Evolutionary conservation across 2,329 filamentous ascomycete genomes (phyloP).

Genomic region (Dendrostoma leiphaemia): DNA sequence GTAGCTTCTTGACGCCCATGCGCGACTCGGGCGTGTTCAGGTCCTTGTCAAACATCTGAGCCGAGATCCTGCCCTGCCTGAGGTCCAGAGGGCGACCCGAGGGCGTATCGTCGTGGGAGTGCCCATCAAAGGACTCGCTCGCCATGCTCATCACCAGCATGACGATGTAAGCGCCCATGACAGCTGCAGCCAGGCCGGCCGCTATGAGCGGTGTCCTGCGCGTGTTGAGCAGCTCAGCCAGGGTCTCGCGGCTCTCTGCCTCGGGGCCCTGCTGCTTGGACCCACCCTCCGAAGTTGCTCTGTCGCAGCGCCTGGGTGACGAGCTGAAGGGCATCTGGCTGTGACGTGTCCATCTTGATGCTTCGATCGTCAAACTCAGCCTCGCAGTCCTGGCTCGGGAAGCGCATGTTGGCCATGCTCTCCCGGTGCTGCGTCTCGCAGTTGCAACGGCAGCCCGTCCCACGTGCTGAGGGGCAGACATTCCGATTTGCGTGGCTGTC

Average conservation of each 20-base stretch:
- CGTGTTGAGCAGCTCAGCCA: conserved; percentile 30
- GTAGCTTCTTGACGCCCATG: conserved; percentile 53
- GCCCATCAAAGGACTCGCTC: conserved; percentile 24
- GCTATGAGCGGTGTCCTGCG: conserved; percentile 45
- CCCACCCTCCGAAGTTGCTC: neutral
- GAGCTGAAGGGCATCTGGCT: neutral
- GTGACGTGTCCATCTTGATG: neutral
- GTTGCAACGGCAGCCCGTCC: neutral
- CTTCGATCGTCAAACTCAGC: too few species aligned
- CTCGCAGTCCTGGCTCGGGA: too few species aligned
- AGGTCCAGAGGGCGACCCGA: conserved; percentile 50
- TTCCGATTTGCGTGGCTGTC: neutral
- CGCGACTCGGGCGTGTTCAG: conserved; percentile 57
- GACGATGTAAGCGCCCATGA: conserved; percentile 47
- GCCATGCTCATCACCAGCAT: conserved; percentile 36
- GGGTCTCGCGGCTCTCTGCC: conserved; percentile 5
- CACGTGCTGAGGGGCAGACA: neutral
- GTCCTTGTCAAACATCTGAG: conserved; percentile 56
- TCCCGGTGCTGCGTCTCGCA: too few species aligned
- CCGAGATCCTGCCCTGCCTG: conserved; percentile 38
- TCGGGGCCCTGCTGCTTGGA: neutral
- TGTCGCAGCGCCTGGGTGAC: neutral
- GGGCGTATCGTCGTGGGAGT: conserved; percentile 32
- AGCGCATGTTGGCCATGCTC: neutral
- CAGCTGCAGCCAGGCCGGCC: conserved; percentile 42